Base-by-base conservation (phyloP, 805 yeast species). In the Candida parachauliodes region DNA sequence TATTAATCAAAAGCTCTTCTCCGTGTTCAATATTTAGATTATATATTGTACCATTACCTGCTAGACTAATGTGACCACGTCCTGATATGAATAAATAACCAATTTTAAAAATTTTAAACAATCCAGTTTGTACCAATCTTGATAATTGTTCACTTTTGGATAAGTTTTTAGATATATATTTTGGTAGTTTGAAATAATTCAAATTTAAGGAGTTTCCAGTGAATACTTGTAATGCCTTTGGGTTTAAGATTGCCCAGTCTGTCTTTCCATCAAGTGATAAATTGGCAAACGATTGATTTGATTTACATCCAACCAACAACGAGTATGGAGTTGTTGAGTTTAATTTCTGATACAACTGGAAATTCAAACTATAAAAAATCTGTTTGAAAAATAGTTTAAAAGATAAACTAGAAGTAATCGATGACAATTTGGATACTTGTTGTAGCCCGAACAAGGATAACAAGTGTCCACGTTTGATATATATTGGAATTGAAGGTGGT, bases 211-310 rank as follows among this genome's bases (percentile, higher is more conserved):
- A 68, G n/a, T 69, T 60, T 1, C 86, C 87, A 6, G 73, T 53
- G 45, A 68, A 77, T 1, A 69, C 72, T 32, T 77, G 77, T 16
- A 81, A 50, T 0, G 79, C 64, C 11, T 61, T 52, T 1, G 65
- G 58, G 29, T 72, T 62, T 32, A 81, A 61, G 3, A 81, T 40
- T 1, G 81, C 83, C 83, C 84, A 81, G 48, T 81, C 88, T 14
- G 55, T 54, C 1, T 74, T 60, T 2, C 88, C 88, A 44, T 81
- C 83, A 40, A 81, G 50, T 3, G 60, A 43, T 18, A 81, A 40
- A 28, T 57, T 62, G 8, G 68, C 70, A 43, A 76, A 69, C 2
- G 79, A 60, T 32, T 62, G 68, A 14, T 53, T 43, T 31, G 40
- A 49, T 37, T 29, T 44, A 2, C 77, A 62, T 11, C 75, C 64